Percentiles rank a stretch among this genome's conserved stretches.
These are phyloP conservation scores for Pleurotus ostreatus DNA, from an alignment of 768 basidiomycete species.

Conservation along the genomic window DNA sequence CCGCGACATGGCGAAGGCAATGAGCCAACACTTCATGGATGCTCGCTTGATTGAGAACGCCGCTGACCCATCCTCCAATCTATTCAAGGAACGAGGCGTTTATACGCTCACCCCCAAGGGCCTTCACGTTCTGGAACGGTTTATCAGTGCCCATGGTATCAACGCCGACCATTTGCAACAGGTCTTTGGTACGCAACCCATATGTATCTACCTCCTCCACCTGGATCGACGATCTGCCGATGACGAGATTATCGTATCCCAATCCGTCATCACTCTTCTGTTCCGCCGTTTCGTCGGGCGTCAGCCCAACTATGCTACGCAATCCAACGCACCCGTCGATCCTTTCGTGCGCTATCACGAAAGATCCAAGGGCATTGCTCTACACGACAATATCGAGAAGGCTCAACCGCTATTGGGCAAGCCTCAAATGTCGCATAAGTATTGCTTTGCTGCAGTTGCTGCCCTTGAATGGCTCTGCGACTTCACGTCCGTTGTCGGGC, in stretches of 20 bases:
- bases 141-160: slow-evolving; percentile 99
- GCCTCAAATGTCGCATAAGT: slow-evolving; percentile 46
- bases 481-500: slow-evolving; percentile 91
- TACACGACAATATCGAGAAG: slow-evolving; percentile 71
- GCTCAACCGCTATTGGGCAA: slow-evolving; percentile 50
- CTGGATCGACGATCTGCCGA: slow-evolving; percentile 89
- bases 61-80: slow-evolving; percentile 78
- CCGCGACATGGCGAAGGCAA: slow-evolving; percentile 98
- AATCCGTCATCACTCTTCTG: slow-evolving; percentile 89
- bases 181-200: slow-evolving; percentile 89
- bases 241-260: slow-evolving; percentile 96
- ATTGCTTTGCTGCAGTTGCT: slow-evolving; percentile 81
- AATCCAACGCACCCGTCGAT: slow-evolving; percentile 45
- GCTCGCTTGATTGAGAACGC: slow-evolving; percentile 97
- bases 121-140: slow-evolving; percentile 97
- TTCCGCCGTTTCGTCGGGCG: slow-evolving; percentile 95
- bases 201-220: slow-evolving; percentile 96
- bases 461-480: slow-evolving; percentile 98
- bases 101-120: slow-evolving; percentile 97
- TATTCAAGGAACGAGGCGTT: slow-evolving; percentile 97
- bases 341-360: slow-evolving; percentile 74
- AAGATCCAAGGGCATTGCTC: slow-evolving; percentile 66
- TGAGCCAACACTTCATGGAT: slow-evolving; percentile 99
- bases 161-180: slow-evolving; percentile 87
- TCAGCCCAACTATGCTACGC: slow-evolving; percentile 70